Conservation (phyloP, 306 rosid genomes). For the Castanea sativa region DNA sequence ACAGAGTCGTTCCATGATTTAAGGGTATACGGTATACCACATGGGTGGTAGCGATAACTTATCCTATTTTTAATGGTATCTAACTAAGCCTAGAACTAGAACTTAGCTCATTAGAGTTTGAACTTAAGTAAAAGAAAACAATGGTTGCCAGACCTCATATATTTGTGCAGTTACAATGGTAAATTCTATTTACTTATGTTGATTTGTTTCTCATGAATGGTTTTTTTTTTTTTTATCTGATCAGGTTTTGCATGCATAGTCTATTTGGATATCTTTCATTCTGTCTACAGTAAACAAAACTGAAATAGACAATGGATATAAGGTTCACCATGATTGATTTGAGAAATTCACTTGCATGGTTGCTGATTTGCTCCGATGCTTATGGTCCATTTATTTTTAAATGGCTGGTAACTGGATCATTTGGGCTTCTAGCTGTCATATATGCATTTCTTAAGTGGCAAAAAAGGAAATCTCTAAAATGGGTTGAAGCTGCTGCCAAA, state of each 20-base stretch:
- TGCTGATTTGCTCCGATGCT: conserved; percentile 33
- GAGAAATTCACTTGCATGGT: conserved; percentile 40
- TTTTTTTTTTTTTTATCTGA: background rate
- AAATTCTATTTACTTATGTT: background rate
- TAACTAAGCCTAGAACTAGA: too few species aligned
- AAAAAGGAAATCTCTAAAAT: conserved; percentile 58
- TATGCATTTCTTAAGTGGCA: conserved; percentile 70
- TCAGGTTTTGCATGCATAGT: conserved; percentile 37
- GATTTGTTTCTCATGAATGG: background rate
- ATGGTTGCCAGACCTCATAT: background rate
- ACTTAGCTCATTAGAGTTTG: background rate
- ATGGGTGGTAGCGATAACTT: too few species aligned
- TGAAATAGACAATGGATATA: conserved; percentile 6
- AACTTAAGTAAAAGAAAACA: background rate
- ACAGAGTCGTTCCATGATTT: too few species aligned
- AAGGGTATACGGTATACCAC: too few species aligned
- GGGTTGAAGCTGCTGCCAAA: conserved; percentile 76
- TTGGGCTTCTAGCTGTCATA: conserved; percentile 57
- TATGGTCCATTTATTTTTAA: conserved; percentile 49
- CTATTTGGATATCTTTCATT: conserved; percentile 15
- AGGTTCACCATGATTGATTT: conserved; percentile 40
- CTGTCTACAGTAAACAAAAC: background rate
- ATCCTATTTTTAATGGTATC: too few species aligned
- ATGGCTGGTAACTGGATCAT: conserved; percentile 62
- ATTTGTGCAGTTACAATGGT: background rate